Conservation (phyloP, 1,139 yeast species). For the Saccharomyces hybrid region DNA sequence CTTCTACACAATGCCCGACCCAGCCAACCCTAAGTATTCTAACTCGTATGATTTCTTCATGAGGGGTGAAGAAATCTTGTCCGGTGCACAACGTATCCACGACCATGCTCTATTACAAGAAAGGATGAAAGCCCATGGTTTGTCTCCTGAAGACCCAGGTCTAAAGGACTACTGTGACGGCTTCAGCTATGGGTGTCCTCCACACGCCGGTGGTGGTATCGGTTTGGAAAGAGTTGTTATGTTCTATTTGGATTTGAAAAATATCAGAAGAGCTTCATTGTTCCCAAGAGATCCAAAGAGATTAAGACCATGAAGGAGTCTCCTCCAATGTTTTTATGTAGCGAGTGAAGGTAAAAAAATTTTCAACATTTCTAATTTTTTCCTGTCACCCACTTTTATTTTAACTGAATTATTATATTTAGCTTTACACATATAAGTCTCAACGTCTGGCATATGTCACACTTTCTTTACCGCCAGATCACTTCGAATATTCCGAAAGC, state of each 20-base stretch:
- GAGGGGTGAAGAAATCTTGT: slow-evolving; percentile 98
- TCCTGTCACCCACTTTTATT: not conserved
- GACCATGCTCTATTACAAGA: slow-evolving; percentile 75
- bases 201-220: slow-evolving; percentile 99
- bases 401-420: slow-evolving; percentile 1
- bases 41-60: slow-evolving; percentile 97
- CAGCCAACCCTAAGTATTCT: slow-evolving; percentile 84
- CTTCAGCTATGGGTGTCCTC: slow-evolving; percentile 90
- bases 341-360: not conserved
- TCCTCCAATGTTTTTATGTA: not conserved
- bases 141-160: slow-evolving; percentile 76
- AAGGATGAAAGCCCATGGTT: slow-evolving; percentile 77
- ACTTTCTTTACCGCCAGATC: not conserved
- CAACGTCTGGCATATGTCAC: not conserved
- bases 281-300: slow-evolving; percentile 99
- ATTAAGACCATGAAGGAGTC: slow-evolving; percentile 58
- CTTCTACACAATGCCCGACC: slow-evolving; percentile 98
- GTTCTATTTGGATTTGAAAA: slow-evolving; percentile 94
- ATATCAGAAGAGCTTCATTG: slow-evolving; percentile 92
- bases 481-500: not conserved
- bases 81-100: slow-evolving; percentile 99
- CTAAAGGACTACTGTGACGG: slow-evolving; percentile 87
- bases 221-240: slow-evolving; percentile 97
- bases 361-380: not conserved
- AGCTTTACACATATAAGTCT: not conserved